phyloP scores from a whole-genome alignment of 176 grass and related monocot species.

The Otatea glauca region DNA sequence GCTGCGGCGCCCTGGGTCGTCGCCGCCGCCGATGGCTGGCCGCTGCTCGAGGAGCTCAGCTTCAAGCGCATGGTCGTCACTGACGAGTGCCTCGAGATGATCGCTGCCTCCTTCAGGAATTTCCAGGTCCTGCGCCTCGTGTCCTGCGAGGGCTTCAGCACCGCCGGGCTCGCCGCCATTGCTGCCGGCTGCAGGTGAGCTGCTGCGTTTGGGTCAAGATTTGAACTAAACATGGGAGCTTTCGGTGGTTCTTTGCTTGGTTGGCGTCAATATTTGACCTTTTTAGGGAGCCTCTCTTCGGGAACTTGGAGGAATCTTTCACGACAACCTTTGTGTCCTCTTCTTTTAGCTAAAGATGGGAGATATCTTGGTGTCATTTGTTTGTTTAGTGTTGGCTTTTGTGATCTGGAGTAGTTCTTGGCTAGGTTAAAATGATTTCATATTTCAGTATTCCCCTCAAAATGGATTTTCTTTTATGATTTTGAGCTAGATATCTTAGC shows the following conservation, averaged over 20 bases:
- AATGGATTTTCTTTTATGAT: conserved; percentile 1
- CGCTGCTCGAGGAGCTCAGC: conserved; percentile 76
- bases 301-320: conserved; percentile 11
- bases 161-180: conserved; percentile 66
- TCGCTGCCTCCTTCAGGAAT: conserved; percentile 69
- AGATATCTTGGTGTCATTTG: not conserved
- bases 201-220: conserved; percentile 2
- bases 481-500: not conserved
- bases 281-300: not conserved
- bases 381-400: not conserved
- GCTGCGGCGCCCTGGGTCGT: conserved; percentile 58
- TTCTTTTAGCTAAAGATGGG: conserved; percentile 24
- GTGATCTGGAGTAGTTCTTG: conserved; percentile 25
- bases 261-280: conserved; percentile 22
- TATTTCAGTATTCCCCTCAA: not conserved
- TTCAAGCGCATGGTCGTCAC: conserved; percentile 81
- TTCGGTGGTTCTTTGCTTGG: conserved; percentile 11
- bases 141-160: conserved; percentile 78
- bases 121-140: conserved; percentile 66
- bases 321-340: not conserved
- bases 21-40: conserved; percentile 67
- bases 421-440: not conserved
- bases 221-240: conserved; percentile 26
- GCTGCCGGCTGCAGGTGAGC: conserved; percentile 71
- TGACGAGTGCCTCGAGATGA: conserved; percentile 79